Evolutionary conservation across 78 protist species (phyloP), one percentile per base, ranked within the genome.

Genomic region (Reticulomyxa filosa): DNA sequence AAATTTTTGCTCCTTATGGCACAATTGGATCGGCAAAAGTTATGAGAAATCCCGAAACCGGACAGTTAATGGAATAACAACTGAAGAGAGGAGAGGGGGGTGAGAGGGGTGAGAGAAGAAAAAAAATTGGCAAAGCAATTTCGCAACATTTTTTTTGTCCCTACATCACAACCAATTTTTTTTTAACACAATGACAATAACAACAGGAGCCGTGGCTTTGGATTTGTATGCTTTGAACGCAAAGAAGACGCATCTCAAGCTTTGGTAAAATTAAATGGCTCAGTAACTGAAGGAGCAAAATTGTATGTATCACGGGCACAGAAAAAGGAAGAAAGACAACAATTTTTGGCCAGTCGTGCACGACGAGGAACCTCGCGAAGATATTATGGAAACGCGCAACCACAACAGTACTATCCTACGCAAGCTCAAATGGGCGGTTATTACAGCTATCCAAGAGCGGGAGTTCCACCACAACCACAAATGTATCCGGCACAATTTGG

Each of bases 241-340:
- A 65, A 79, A 4, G 96, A 90, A 62, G 97, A 86, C 74, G 97
- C 99, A 35, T 63, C 79, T 50, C 46, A 66, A 46, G 99, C 97
- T 50, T 79, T 88, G 62, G 46, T 75, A n/a, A 89, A 48, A 46
- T 88, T 88, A 94, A 84, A 89, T 78, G 91, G 93, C 65, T 67
- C 74, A 48, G 72, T 81, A 73, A 42, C 87, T 29, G 81, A 79
- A 59, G 20, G 36, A 62, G 83, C 85, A 79, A 95, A 94, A 35
- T 72, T 90, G 56, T 90, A 90, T 86, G 95, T 86, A 20, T 84
- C 95, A 17, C 66, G 84, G 0, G 91, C 88, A 39, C 90, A 85
- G 81, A 70, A 84, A 38, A 76, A 71, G 69, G 95, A 88, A n/a
- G 73, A 66, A 56, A 80, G 94, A 37, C 37, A 46, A 29, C 37